A percentile compares a stretch with the other conserved stretches of the same genome.
These are phyloP conservation scores for Erythrophleum ivorense DNA, from an alignment of 331 rosid genomes.

Conservation along the genomic window DNA sequence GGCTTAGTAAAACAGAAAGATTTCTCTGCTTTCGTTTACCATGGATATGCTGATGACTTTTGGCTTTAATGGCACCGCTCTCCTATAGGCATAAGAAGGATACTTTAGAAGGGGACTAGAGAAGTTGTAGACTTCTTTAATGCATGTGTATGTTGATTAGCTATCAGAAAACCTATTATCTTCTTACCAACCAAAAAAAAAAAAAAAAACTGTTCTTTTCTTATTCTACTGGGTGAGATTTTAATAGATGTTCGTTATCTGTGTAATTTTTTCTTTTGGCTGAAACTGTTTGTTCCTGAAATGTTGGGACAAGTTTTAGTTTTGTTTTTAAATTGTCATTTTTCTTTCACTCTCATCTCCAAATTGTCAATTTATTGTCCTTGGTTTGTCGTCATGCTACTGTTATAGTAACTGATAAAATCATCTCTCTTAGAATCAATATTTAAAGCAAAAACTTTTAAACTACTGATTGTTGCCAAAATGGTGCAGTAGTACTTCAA, in stretches of 20 bases:
- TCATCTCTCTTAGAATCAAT: neutral
- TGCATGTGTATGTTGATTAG: constrained; percentile 1
- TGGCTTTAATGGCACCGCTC: neutral
- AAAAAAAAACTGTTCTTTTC: neutral
- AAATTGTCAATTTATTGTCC: neutral
- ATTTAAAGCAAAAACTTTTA: neutral
- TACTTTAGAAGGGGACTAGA: neutral
- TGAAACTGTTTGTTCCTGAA: neutral
- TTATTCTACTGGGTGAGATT: too few species aligned
- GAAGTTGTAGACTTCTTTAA: neutral
- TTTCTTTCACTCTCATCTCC: neutral
- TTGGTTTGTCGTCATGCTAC: neutral
- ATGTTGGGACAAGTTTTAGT: neutral
- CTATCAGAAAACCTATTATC: neutral
- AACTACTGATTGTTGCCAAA: neutral
- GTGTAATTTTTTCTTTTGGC: neutral
- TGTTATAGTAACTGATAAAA: neutral
- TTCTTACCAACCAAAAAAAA: neutral
- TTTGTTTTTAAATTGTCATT: neutral
- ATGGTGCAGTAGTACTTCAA: neutral
- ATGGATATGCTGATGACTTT: constrained; percentile 22
- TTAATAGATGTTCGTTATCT: neutral
- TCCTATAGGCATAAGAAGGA: constrained; percentile 17
- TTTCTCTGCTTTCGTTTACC: constrained; percentile 1
- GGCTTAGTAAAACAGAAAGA: neutral